Evolutionary conservation across 2,329 filamentous ascomycete genomes (phyloP).

Genomic region (Curvularia spicifera): DNA sequence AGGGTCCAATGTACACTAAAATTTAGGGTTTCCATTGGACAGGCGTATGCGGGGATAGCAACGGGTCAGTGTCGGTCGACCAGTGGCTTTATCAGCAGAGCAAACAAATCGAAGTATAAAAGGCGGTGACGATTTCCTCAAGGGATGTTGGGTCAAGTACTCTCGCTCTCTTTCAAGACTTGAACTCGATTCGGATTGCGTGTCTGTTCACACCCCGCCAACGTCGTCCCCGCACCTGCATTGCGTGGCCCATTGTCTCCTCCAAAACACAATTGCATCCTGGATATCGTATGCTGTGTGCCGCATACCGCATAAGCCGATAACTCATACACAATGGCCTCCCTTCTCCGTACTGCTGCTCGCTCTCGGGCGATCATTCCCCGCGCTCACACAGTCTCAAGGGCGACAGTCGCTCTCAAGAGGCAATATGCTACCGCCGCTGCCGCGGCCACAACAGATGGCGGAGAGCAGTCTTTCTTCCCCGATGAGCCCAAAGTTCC

Average conservation of each 20-base stretch:
- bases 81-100: constrained; percentile 16
- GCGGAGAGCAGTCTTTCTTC: constrained; percentile 59
- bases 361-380: constrained; percentile 28
- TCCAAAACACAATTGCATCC: not conserved
- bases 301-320: not conserved
- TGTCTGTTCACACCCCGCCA: not conserved
- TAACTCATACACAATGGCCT: constrained; percentile 36
- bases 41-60: constrained; percentile 27
- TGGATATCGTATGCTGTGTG: not conserved
- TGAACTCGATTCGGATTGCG: not conserved
- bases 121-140: constrained; percentile 3
- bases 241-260: constrained; percentile 1
- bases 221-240: constrained; percentile 2
- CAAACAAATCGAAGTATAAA: constrained; percentile 24
- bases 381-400: constrained; percentile 22
- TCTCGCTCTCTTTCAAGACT: not conserved
- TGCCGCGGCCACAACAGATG: constrained; percentile 40
- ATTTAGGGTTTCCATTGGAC: constrained; percentile 21
- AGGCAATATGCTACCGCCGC: constrained; percentile 44
- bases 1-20: constrained; percentile 15
- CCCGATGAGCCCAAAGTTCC: constrained; percentile 65
- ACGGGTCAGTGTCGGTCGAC: constrained; percentile 24
- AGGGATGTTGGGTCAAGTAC: not conserved
- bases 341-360: constrained; percentile 38
- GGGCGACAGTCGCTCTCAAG: constrained; percentile 29